Percentiles rank a stretch among this genome's conserved stretches.
phyloP scores from a whole-genome alignment of 225 moss, liverwort and hornwort genomes.

The Pseudoscleropodium purum region DNA sequence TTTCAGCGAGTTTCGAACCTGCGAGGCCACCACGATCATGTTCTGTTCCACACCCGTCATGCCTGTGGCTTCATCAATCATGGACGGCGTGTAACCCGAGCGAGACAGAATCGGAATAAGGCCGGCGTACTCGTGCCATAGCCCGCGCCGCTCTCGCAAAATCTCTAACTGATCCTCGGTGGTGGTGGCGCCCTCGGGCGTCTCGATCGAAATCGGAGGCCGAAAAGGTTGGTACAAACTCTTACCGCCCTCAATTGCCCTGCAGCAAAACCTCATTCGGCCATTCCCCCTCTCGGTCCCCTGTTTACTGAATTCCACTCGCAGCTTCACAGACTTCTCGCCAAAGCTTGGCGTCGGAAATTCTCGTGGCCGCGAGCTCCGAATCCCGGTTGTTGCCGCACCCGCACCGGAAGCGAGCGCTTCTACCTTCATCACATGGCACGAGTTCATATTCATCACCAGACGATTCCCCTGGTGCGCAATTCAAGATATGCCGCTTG shows the following conservation, averaged over 20 bases:
- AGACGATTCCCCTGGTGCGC: not conserved
- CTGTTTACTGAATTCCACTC: not conserved
- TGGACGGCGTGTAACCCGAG: slow-evolving; percentile 61
- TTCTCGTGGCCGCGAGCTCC: not conserved
- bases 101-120: slow-evolving; percentile 42
- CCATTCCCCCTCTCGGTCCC: not conserved
- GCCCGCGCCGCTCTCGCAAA: slow-evolving; percentile 61
- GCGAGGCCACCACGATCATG: slow-evolving; percentile 54
- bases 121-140: slow-evolving; percentile 67
- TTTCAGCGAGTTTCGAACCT: slow-evolving; percentile 75
- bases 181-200: slow-evolving; percentile 25
- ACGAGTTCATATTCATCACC: slow-evolving; percentile 17
- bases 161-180: slow-evolving; percentile 65
- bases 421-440: slow-evolving; percentile 9
- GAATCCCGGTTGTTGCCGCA: not conserved
- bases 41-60: slow-evolving; percentile 94
- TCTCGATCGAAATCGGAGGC: slow-evolving; percentile 37
- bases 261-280: not conserved
- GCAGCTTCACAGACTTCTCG: not conserved
- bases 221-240: slow-evolving; percentile 78
- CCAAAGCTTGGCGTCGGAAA: not conserved
- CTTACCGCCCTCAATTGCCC: slow-evolving; percentile 33
- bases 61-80: slow-evolving; percentile 82
- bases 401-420: slow-evolving; percentile 3
- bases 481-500: not conserved